Percentiles rank a stretch among this genome's conserved stretches.
Conservation (phyloP, 148 eudicot species). For the Nepenthes mirabilis region DNA sequence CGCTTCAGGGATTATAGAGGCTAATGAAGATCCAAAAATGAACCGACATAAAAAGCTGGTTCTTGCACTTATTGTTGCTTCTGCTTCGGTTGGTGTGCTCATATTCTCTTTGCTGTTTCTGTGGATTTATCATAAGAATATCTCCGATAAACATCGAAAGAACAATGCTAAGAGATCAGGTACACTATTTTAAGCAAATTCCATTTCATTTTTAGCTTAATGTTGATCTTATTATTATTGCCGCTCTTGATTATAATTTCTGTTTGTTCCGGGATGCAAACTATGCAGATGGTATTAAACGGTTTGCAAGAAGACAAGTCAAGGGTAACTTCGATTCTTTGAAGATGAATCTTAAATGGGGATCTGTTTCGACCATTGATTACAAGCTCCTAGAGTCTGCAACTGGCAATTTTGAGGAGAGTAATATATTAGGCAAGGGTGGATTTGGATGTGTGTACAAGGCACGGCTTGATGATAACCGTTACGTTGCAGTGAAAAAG, state of each 20-base stretch:
- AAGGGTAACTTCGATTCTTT: slow-evolving; percentile 21
- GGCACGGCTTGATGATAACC: slow-evolving; percentile 33
- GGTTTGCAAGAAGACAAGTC: slow-evolving; percentile 15
- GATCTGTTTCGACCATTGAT: slow-evolving; percentile 28
- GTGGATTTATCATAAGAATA: slow-evolving; percentile 43
- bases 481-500: slow-evolving; percentile 44
- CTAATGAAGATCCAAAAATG: slow-evolving; percentile 19
- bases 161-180: slow-evolving; percentile 28
- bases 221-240: neutral
- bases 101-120: slow-evolving; percentile 27
- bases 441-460: slow-evolving; percentile 60
- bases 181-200: slow-evolving; percentile 8
- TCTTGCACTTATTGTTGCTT: slow-evolving; percentile 36
- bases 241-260: slow-evolving; percentile 3
- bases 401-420: slow-evolving; percentile 31
- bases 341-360: slow-evolving; percentile 19
- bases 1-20: slow-evolving; percentile 27
- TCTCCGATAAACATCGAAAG: slow-evolving; percentile 23
- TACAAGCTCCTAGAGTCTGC: slow-evolving; percentile 45
- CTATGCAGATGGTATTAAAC: slow-evolving; percentile 16
- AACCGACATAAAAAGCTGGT: slow-evolving; percentile 21
- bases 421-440: slow-evolving; percentile 40
- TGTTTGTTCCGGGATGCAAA: slow-evolving; percentile 2
- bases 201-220: neutral
- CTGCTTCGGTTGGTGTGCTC: slow-evolving; percentile 31